These are phyloP conservation scores for Paecilomyces sp. DNA, from an alignment of 2,329 filamentous ascomycete species.

Conservation along the genomic window DNA sequence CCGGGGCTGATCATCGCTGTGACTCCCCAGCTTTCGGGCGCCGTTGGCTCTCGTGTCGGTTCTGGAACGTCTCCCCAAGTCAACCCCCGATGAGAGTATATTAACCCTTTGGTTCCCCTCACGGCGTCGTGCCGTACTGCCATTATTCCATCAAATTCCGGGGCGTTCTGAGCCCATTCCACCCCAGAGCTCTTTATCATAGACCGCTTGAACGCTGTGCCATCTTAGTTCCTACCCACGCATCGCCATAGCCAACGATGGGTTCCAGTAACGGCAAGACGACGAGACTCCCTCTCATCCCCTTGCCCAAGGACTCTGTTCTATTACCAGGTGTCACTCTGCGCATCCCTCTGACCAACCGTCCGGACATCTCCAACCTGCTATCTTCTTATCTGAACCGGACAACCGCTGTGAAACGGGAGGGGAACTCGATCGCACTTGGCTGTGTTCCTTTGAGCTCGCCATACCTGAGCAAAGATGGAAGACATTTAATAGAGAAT, in stretches of 20 bases:
- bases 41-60: constrained; percentile 8
- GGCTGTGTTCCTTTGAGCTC: constrained; percentile 83
- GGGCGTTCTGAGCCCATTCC: not conserved
- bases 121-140: not conserved
- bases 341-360: constrained; percentile 74
- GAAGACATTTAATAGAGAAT: constrained; percentile 66
- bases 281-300: constrained; percentile 64
- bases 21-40: constrained; percentile 2
- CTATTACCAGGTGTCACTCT: constrained; percentile 80
- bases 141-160: not conserved
- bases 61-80: constrained; percentile 21
- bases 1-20: constrained; percentile 20
- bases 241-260: constrained; percentile 19
- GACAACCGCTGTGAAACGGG: constrained; percentile 56
- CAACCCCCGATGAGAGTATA: constrained; percentile 7
- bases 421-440: constrained; percentile 65
- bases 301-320: constrained; percentile 71
- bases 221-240: not conserved
- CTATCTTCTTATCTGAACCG: constrained; percentile 78
- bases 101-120: not conserved
- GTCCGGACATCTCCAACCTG: constrained; percentile 81
- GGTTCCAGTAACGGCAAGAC: constrained; percentile 29
- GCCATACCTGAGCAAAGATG: constrained; percentile 64
- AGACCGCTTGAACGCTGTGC: not conserved
- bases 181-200: not conserved